These are phyloP conservation scores for Pelagophyceae sp. DNA, from an alignment of 352 stramenopile species.

Conservation along the genomic window DNA sequence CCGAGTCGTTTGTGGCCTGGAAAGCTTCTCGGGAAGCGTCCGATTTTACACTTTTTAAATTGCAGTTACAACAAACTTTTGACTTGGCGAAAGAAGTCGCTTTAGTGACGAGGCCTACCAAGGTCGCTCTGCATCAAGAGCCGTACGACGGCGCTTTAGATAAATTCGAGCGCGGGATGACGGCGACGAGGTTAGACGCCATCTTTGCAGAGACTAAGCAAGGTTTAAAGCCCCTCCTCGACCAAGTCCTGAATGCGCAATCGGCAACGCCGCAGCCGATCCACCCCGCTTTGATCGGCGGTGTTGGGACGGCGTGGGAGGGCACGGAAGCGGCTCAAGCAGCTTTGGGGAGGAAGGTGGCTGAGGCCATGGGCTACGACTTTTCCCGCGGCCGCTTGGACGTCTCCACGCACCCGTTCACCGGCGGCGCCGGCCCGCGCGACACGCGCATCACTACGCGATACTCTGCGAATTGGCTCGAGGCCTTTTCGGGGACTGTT, in stretches of 20 bases:
- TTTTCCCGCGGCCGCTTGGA: conserved; percentile 51
- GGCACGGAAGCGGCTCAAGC: conserved; percentile 41
- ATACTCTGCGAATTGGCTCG: conserved; percentile 51
- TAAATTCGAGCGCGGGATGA: conserved; percentile 60
- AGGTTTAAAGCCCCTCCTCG: conserved; percentile 50
- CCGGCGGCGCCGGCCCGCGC: conserved; percentile 40
- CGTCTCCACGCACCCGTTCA: conserved; percentile 66
- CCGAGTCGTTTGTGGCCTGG: conserved; percentile 15
- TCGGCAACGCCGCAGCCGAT: conserved; percentile 19
- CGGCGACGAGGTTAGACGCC: conserved; percentile 40
- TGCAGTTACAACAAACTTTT: conserved; percentile 43
- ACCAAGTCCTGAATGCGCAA: conserved; percentile 34
- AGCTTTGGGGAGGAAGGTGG: conserved; percentile 43
- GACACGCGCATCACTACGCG: conserved; percentile 70
- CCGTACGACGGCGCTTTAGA: conserved; percentile 44
- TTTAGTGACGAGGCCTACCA: conserved; percentile 32
- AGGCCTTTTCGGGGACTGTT: conserved; percentile 52
- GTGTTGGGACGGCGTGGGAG: conserved; percentile 23
- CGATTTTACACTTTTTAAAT: conserved; percentile 42
- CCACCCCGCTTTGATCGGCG: conserved; percentile 28
- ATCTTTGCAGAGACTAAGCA: conserved; percentile 54
- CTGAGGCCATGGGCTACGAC: conserved; percentile 53
- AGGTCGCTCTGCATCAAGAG: conserved; percentile 23
- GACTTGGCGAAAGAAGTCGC: conserved; percentile 47
- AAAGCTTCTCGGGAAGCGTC: conserved; percentile 34